phyloP scores from a whole-genome alignment of 1,284 basidiomycete species.

The Marasmius tenuissimus region DNA sequence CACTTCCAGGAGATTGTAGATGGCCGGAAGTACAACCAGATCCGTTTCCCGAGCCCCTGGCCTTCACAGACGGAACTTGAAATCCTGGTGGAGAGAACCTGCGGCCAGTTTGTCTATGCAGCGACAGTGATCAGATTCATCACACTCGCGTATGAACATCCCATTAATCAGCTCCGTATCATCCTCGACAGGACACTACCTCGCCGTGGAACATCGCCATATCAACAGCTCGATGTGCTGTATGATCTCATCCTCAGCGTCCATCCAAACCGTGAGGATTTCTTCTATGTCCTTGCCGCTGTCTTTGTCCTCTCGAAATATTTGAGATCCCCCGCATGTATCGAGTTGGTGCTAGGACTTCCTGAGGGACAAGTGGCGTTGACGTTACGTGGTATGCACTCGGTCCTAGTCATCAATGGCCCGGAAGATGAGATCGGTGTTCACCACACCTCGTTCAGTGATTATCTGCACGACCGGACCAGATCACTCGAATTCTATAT shows the following conservation, averaged over 20 bases:
- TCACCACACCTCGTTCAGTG: slow-evolving; percentile 3
- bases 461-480: neutral
- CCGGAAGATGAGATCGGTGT: neutral
- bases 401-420: neutral
- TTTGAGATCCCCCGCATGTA: neutral
- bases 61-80: slow-evolving; percentile 1
- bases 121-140: slow-evolving; percentile 11
- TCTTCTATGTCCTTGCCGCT: neutral
- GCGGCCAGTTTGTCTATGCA: slow-evolving; percentile 13
- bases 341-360: neutral
- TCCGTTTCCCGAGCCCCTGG: slow-evolving; percentile 3
- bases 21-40: neutral
- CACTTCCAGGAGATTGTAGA: neutral
- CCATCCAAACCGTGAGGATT: neutral
- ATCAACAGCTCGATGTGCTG: slow-evolving; percentile 8
- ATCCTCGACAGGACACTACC: neutral
- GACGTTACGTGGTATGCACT: slow-evolving; percentile 7
- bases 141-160: neutral
- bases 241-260: slow-evolving; percentile 6
- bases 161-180: neutral
- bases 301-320: neutral
- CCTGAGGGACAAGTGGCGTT: neutral
- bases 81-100: slow-evolving; percentile 1
- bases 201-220: neutral
- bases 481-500: too few species aligned